Percentiles rank a stretch among this genome's conserved stretches.
phyloP scores from a whole-genome alignment of 2,329 filamentous ascomycete species.

The Pseudogymnoascus sp. region DNA sequence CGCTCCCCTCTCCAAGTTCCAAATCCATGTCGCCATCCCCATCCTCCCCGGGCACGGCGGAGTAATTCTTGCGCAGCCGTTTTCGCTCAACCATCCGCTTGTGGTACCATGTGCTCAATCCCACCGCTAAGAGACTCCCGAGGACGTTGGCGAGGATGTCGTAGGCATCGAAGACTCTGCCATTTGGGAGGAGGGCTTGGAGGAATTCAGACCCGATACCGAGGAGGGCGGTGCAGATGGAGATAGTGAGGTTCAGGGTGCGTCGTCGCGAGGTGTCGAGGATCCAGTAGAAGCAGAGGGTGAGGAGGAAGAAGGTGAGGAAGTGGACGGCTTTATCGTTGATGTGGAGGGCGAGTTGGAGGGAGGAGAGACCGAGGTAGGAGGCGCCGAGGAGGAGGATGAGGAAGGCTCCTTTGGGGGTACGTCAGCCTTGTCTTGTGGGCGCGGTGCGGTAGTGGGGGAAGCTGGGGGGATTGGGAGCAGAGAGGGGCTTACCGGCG shows the following conservation, averaged over 20 bases:
- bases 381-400: slow-evolving; percentile 65
- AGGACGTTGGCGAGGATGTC: slow-evolving; percentile 83
- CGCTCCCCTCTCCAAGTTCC: slow-evolving; percentile 59
- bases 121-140: slow-evolving; percentile 64
- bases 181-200: slow-evolving; percentile 67
- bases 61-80: slow-evolving; percentile 63
- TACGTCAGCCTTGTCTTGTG: slow-evolving; percentile 12
- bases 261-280: slow-evolving; percentile 83
- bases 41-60: slow-evolving; percentile 55
- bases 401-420: slow-evolving; percentile 52
- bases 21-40: slow-evolving; percentile 54
- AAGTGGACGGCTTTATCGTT: slow-evolving; percentile 89
- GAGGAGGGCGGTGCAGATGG: slow-evolving; percentile 65
- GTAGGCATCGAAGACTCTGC: slow-evolving; percentile 62
- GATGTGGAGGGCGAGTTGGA: slow-evolving; percentile 48
- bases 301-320: slow-evolving; percentile 82
- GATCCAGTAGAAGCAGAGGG: slow-evolving; percentile 90
- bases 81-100: slow-evolving; percentile 88
- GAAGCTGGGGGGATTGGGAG: slow-evolving; percentile 11
- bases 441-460: background rate
- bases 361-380: slow-evolving; percentile 67
- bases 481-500: slow-evolving; percentile 54
- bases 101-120: slow-evolving; percentile 83
- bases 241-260: slow-evolving; percentile 71
- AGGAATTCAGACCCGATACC: slow-evolving; percentile 68